These are phyloP conservation scores for Sarocladium oryzae DNA, from an alignment of 2,329 filamentous ascomycete genomes.

Conservation along the genomic window DNA sequence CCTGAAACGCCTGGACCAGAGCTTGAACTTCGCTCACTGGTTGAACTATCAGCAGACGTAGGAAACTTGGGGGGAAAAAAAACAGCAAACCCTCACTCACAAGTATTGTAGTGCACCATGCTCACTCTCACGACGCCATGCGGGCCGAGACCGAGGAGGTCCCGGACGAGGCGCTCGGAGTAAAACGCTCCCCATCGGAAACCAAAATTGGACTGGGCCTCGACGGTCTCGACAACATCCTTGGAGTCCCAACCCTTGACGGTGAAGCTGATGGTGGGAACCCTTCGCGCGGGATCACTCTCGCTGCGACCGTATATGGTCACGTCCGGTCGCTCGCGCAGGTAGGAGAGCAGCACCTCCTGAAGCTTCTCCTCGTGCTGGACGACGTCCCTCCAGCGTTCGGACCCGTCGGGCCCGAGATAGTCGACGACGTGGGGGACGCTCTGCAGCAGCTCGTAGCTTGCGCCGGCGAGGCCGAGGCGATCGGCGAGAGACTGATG, in stretches of 20 bases:
- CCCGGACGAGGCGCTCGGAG: conserved; percentile 53
- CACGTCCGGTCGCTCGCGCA: conserved; percentile 44
- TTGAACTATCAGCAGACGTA: background rate
- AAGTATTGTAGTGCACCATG: conserved; percentile 66
- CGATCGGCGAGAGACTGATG: conserved; percentile 56
- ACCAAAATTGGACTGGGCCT: conserved; percentile 51
- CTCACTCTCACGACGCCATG: conserved; percentile 62
- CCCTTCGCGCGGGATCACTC: conserved; percentile 28
- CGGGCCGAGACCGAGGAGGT: conserved; percentile 49
- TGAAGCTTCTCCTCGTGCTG: conserved; percentile 57
- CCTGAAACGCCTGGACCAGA: background rate
- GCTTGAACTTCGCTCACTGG: conserved; percentile 5
- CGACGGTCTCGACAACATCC: conserved; percentile 55
- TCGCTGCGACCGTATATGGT: conserved; percentile 45
- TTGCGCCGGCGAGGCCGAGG: conserved; percentile 60
- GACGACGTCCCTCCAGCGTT: conserved; percentile 43
- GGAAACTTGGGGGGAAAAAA: background rate
- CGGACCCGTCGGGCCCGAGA: conserved; percentile 34
- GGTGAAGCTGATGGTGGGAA: conserved; percentile 56
- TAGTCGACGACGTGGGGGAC: conserved; percentile 59
- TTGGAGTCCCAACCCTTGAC: conserved; percentile 50
- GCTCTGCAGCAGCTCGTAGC: conserved; percentile 62
- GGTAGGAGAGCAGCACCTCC: conserved; percentile 50
- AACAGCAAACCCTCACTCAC: background rate
- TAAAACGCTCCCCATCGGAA: conserved; percentile 66